Conservation (phyloP, 2,329 filamentous ascomycete genomes). For the Botrytis porri region DNA sequence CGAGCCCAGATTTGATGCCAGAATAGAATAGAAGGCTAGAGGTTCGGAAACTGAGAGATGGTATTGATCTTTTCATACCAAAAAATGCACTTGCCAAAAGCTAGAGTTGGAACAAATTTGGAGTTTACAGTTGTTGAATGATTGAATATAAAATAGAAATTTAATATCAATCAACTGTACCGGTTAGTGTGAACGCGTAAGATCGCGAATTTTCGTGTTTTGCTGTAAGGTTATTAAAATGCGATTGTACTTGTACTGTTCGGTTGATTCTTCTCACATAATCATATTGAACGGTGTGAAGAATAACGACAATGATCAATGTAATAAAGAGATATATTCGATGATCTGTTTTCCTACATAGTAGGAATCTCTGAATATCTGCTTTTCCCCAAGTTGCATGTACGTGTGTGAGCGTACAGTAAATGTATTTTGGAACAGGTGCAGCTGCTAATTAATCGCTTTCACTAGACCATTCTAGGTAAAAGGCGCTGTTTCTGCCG, state of each 20-base stretch:
- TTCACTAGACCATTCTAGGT: not conserved
- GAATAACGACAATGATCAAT: not conserved
- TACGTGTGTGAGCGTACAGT: too few relatives aligned
- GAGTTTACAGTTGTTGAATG: slow-evolving; percentile 5
- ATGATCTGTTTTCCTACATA: not conserved
- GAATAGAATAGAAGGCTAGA: not conserved
- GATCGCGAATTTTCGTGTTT: slow-evolving; percentile 14
- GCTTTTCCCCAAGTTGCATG: not conserved
- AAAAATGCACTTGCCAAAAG: not conserved
- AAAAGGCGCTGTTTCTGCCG: not conserved
- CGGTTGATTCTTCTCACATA: not conserved
- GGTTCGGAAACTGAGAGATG: not conserved
- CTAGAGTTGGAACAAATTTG: not conserved
- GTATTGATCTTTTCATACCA: not conserved
- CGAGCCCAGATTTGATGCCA: not conserved
- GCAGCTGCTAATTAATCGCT: not conserved
- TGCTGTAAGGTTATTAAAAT: not conserved
- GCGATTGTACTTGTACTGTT: not conserved
- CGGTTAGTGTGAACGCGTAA: not conserved
- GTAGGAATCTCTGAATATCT: not conserved
- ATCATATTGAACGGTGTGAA: not conserved
- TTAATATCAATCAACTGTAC: not conserved
- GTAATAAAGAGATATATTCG: not conserved
- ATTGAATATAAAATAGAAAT: not conserved
- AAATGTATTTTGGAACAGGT: not conserved